Evolutionary conservation across 1,284 basidiomycete genomes (phyloP), one percentile per base, ranked within the genome.

Genomic region (Apiotrichum montevideense): DNA sequence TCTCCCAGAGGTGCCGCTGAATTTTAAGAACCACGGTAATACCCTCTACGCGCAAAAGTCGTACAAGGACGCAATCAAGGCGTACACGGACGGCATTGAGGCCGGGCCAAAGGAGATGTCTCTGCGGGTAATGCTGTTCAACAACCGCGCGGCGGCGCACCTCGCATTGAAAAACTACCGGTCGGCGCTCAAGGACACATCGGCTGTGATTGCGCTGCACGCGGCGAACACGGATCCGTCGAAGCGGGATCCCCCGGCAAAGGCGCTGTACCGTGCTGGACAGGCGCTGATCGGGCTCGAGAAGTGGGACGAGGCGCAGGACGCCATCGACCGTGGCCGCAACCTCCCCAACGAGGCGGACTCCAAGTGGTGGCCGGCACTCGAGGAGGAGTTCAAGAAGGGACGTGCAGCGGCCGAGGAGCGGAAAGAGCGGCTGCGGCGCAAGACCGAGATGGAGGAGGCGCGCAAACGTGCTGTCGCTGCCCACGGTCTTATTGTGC

Each of bases 1-100:
- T 35, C 7, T 21, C 33, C 10, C 65, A 95, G 95, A 98, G 74
- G 81, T 91, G 63, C 91, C 94, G 0, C 80, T 84, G 60, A 94
- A 90, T 72, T 97, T 97, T 77, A 97, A 97, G 75, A 84, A 89
- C 54, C 91, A 97, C 73, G 95, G 92, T 2, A 97, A 97, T 73
- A 90, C 93, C 56, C 92, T 96, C 68, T 97, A 90, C 78, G 85
- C 85, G 61, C 87, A 86, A 29, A 90, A 88, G 71, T 83, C 90
- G 48, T 90, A 85, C 75, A 82, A 87, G 35, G 94, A 98, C 72
- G 95, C 95, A 2, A 64, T 87, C 9, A 84, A 85, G 0, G 97
- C 98, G 71, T 98, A 98, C 74, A 86, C 87, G 0, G 88, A 95
- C 70, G 95, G 87, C 0, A 71, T 98, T 35, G 87, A 95, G 50